Evolutionary conservation across 768 basidiomycete genomes (phyloP), one percentile per base, ranked within the genome.

Genomic region (Gautieria morchelliformis): DNA sequence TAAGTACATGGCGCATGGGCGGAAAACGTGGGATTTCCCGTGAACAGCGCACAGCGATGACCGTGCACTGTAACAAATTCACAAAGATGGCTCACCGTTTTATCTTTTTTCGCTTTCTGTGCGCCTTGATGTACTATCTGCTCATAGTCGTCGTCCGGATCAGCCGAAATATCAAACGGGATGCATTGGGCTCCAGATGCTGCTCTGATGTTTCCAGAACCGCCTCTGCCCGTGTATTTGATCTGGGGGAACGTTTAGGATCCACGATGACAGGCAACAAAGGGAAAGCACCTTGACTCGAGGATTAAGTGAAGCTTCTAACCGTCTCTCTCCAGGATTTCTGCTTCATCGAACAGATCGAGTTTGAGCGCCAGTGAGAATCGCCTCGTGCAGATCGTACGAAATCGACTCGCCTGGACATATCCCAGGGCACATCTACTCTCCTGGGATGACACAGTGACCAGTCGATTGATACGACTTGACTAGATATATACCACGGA

Each of bases 91-190:
- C 41, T 55, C 35, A 55, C 53, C 17, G 24, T 17, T 44, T 55
- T 42, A 22, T 55, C 17, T 46, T 24, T 22, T 45, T 46, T 55
- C 10, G 41, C 33, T 15, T 35, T 14, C 24, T 55, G 53, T 22
- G 53, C 42, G 12, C 42, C 20, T 17, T 40, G 20, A 9, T 30
- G 27, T 19, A 55, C 42, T 4, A 55, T 42, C 32, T 46, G 41
- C 41, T 55, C 53, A 35, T 55, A 55, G 1, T 55, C 32, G 53
- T 55, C 53, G 44, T 55, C 53, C 24, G 53, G 53, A 30, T 55
- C 53, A 6, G 41, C 41, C 17, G 53, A 55, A 55, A 24, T 35
- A 20, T 55, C 53, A 41, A 44, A 55, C 7, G 41, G 53, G 6
- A 35, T 46, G 7, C 37, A 53, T 19, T 44, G 17, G 19, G 48